These are phyloP conservation scores for Pholiota molesta DNA, from an alignment of 768 basidiomycete genomes.

Conservation along the genomic window DNA sequence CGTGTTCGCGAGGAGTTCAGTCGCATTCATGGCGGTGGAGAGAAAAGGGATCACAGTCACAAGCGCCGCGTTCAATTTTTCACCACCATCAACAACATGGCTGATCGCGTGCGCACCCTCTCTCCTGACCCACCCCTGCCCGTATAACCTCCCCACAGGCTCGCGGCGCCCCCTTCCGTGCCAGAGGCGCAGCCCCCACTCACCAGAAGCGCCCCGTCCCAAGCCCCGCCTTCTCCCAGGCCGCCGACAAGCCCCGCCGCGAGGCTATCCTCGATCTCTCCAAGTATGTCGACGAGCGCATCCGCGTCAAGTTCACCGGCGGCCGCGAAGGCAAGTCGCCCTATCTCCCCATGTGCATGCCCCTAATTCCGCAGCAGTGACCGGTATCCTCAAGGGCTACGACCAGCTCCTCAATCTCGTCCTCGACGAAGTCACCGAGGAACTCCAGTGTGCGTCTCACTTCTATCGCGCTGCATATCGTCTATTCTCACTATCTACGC, in stretches of 20 bases:
- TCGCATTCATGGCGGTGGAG: constrained; percentile 77
- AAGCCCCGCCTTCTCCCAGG: constrained; percentile 40
- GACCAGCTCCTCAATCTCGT: constrained; percentile 97
- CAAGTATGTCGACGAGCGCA: constrained; percentile 90
- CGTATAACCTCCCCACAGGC: constrained; percentile 50
- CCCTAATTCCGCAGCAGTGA: constrained; percentile 54
- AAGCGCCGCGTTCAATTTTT: constrained; percentile 21
- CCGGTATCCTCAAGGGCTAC: constrained; percentile 91
- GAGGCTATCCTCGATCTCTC: constrained; percentile 96
- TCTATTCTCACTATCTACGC: constrained; percentile 9
- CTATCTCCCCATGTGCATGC: constrained; percentile 1
- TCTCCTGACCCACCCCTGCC: constrained; percentile 24
- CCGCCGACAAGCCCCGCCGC: constrained; percentile 79
- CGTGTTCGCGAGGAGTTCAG: constrained; percentile 88
- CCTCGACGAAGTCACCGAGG: constrained; percentile 92
- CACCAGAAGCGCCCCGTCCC: constrained; percentile 51
- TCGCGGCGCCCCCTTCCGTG: constrained; percentile 51
- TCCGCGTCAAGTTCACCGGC: constrained; percentile 97
- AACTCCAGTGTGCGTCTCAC: constrained; percentile 33
- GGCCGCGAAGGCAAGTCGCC: constrained; percentile 82
- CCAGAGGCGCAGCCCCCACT: constrained; percentile 41
- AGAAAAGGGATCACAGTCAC: constrained; percentile 14
- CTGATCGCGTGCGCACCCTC: constrained; percentile 58
- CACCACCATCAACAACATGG: constrained; percentile 38
- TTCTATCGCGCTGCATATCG: constrained; percentile 1